Base-by-base conservation (phyloP, 1,284 basidiomycete genomes). In the Macrocybe sp. region DNA sequence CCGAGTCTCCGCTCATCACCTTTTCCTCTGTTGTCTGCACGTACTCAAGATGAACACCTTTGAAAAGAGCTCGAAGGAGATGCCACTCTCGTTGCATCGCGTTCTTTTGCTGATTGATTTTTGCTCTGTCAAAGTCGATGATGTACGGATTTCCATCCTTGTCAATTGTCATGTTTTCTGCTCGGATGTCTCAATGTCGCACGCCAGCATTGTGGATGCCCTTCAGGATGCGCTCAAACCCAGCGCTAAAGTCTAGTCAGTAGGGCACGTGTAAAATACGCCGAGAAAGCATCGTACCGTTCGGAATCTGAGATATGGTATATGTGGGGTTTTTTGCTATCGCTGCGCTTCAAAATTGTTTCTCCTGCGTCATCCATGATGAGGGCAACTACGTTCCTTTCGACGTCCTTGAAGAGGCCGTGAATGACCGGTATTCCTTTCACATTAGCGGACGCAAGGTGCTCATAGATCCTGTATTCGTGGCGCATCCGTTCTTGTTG, bases 321-420 rank as follows among this genome's bases (percentile, higher is more conserved):
- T 22, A 22, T 22, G 22, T 22, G 22, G 2, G 22, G 22, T 22
- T 22, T 22, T 22, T 22, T 1, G 22, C 22, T 22, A 22, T 22
- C 22, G 22, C 22, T 22, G 22, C 22, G 22, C 22, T 22, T 42
- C 22, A 30, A n/a, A 31, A 42, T 6, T 6, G 6, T 32, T n/a
- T 42, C 41, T 6, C 48, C 51, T 10, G n/a, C 48, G 29, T 55
- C 5, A 14, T 44, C 44, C 51, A 55, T 49, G 8, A 55, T 16
- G 37, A 56, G 31, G 5, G 35, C 49, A 5, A 49, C 14, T 9
- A 47, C 40, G 8, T 37, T 47, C 11, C 41, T 45, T 10, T 50
- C 47, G 4, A 39, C 33, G 32, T 56, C 55, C 22, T 36, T 9
- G 34, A 52, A 56, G 6, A 53, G 14, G 2, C 53, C 53, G 50